Evolutionary conservation across 441 rosid genomes (phyloP), one percentile per base, ranked within the genome.

Genomic region (Aquilaria agallochum): DNA sequence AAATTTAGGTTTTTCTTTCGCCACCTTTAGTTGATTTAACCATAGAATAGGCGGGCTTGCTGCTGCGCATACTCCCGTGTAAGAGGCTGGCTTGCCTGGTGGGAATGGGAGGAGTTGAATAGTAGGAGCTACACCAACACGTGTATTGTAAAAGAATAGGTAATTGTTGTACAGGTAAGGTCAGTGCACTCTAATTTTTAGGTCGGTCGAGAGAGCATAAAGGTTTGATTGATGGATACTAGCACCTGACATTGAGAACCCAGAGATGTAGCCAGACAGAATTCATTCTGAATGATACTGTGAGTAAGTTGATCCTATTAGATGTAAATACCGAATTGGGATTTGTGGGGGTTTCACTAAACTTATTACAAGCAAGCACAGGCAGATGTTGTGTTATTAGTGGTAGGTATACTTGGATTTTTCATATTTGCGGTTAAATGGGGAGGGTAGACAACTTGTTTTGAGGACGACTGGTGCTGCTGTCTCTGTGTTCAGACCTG

Each of bases 111-210:
- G 69, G 66, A 48, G 68, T 53, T 72, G 42, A 5, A 36, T 36
- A 36, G 50, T 36, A 36, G 50, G 58, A 74, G 76, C 74, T 56
- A 30, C 71, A 64, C 70, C 73, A 11, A 53, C 64, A 78, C 54
- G 34, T 64, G 76, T 68, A 54, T 62, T 65, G 66, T 61, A 62
- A 59, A 65, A 63, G 56, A 52, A 63, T 70, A 69, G 74, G 68
- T n/a, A 60, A 67, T 67, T 76, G 53, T 68, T 83, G 88, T 83
- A 83, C 72, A 80, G 79, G 67, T 74, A 63, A 69, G 62, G 67
- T 74, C 66, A 69, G 62, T 68, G 69, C 64, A 69, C 57, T 66
- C 72, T 65, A 67, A 67, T 62, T 74, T 44, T 59, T 83, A 72
- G 81, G 62, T 62, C 58, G 65, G 59, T n/a, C 55, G 42, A 36